Evolutionary conservation across 176 grass and related monocot genomes (phyloP).

Genomic region (Oryza coarctata): DNA sequence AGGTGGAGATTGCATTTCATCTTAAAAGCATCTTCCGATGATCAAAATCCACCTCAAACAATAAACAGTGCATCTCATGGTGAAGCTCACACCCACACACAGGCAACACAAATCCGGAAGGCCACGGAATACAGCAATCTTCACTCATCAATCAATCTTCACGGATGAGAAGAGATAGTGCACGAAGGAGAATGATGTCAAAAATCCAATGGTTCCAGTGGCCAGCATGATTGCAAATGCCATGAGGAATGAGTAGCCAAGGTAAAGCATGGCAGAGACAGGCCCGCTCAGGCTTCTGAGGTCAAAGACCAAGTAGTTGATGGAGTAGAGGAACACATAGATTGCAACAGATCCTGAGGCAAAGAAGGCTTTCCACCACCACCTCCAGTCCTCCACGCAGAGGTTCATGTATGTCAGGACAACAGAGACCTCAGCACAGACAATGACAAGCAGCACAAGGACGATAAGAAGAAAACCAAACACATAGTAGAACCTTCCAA

Average conservation of each 20-base stretch:
- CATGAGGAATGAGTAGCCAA: conserved; percentile 82
- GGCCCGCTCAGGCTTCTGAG: conserved; percentile 81
- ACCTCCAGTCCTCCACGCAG: conserved; percentile 83
- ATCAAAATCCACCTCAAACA: conserved; percentile 29
- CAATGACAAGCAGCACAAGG: conserved; percentile 57
- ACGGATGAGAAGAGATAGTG: conserved; percentile 87
- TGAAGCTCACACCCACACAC: background rate
- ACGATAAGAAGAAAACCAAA: conserved; percentile 88
- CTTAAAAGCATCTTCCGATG: conserved; percentile 16
- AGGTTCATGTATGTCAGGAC: conserved; percentile 84
- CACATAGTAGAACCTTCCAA: conserved; percentile 90
- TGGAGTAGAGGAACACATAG: conserved; percentile 87
- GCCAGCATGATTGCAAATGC: conserved; percentile 69
- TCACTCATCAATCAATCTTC: conserved; percentile 79
- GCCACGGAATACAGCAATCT: background rate
- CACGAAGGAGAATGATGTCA: conserved; percentile 74
- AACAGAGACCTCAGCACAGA: conserved; percentile 73
- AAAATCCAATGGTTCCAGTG: conserved; percentile 75
- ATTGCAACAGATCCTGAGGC: conserved; percentile 72
- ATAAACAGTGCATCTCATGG: background rate
- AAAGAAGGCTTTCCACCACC: conserved; percentile 93
- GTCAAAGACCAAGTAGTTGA: conserved; percentile 90
- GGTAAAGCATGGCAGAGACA: conserved; percentile 74
- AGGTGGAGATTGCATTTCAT: conserved; percentile 2
- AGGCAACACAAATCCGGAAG: background rate